Evolutionary conservation across 2,329 filamentous ascomycete genomes (phyloP), one percentile per base, ranked within the genome.

Genomic region (Nothophoma quercina): DNA sequence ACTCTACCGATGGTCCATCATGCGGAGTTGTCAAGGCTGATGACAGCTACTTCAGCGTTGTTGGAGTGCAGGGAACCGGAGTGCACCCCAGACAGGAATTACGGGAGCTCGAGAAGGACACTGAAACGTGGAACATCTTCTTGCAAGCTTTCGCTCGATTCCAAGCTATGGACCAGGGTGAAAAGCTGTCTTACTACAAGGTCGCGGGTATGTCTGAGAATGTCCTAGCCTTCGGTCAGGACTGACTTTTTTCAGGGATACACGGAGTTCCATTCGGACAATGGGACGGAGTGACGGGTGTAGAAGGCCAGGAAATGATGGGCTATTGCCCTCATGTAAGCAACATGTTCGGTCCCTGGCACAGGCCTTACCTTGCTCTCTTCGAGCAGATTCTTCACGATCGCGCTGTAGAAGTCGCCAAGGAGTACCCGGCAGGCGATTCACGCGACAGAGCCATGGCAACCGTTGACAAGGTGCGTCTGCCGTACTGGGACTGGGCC

Each of bases 401-500:
- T 33, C 62, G 58, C 19, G 69, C 68, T 23, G 54, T 68, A 1
- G 64, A 70, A 7, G 57, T 72, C 23, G 69, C 67, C 6, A 66
- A 69, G 4, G 64, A 68, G 36, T 64, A 67, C 35, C 60, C 67
- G 5, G 51, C 33, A n/a, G 68, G 67, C 5, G 46, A 60, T 10
- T 51, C 60, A 40, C 57, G 62, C 33, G 46, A 63, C 23, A 65
- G 58, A 23, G 67, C 67, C n/a, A 54, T 63, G 35, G 36, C 52
- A 3, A 46, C 60, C 16, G 69, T 68, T 1, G 49, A 64, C 19
- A 65, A 55, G 32, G 55, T 71, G 15, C 67, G 71, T 2, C 47
- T 71, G n/a, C 69, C 70, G 7, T 72, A 70, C 52, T 72, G 67
- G 69, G 70, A 73, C 49, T 73, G 69, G 70, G 69, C 68, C 0